phyloP scores from a whole-genome alignment of 176 grass and related monocot species.

The Eragrostis curvula region DNA sequence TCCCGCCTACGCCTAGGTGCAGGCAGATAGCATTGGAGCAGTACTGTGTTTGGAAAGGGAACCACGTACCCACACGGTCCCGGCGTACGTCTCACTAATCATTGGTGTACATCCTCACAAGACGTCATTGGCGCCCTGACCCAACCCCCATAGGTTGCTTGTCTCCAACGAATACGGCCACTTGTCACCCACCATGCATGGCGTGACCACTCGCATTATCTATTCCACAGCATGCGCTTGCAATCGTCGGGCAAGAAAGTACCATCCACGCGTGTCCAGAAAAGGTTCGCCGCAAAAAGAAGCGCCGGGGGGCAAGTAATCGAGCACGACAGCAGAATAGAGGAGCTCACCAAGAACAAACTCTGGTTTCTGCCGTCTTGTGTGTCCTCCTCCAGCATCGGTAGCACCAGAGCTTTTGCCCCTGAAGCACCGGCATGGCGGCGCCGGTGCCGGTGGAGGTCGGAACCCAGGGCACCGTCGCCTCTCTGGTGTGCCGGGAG shows the following conservation, averaged over 20 bases:
- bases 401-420: background rate
- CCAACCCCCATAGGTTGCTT: constrained; percentile 1
- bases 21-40: no score
- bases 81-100: no score
- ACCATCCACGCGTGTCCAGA: constrained; percentile 15
- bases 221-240: constrained; percentile 3
- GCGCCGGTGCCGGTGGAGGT: constrained; percentile 47
- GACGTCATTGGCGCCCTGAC: no score
- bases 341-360: no score
- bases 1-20: no score
- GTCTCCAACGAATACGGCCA: constrained; percentile 12
- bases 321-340: background rate
- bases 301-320: background rate
- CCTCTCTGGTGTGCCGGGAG: constrained; percentile 46
- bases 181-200: background rate
- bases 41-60: no score
- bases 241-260: background rate
- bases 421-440: background rate
- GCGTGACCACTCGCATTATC: constrained; percentile 3
- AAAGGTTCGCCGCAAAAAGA: background rate
- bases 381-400: background rate
- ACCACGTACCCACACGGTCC: no score
- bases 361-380: background rate
- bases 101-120: no score
- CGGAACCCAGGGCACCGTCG: constrained; percentile 49